Evolutionary conservation across 1,284 basidiomycete genomes (phyloP), one percentile per base, ranked within the genome.

Genomic region (Trichosporon sp.): DNA sequence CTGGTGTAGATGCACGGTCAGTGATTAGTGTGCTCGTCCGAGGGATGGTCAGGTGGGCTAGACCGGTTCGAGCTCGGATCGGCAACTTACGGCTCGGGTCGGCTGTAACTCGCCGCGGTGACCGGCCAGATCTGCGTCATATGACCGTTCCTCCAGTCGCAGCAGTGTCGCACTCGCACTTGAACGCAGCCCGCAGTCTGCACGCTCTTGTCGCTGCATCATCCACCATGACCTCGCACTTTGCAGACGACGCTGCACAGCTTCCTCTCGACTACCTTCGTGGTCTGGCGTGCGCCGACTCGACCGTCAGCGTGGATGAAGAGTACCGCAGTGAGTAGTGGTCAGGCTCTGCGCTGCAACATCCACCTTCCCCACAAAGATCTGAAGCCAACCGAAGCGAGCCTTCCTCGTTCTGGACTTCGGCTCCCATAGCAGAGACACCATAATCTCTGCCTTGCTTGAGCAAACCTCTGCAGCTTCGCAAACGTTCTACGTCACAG

Each of bases 181-280:
- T 36, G n/a, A 3, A 14, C 31, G 3, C 27, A 31, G 31, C 19
- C 58, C 9, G 32, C 34, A 33, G 34, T 33, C 46, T 23, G n/a
- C 25, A 5, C 25, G 1, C 13, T n/a, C 21, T 34, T 52, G 5
- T n/a, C 36, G 27, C 25, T 13, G 32, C 44, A 23, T n/a, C 46
- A 6, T n/a, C 25, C 49, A 59, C 46, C n/a, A 68, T 68, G 66
- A 59, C 63, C 36, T 61, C 64, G 71, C 91, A 93, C 80, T 86
- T 92, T 69, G 69, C 89, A 63, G 90, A 91, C 77, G 77, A 84
- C 2, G 82, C 90, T 4, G 81, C 86, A 34, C 82, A 85, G 14
- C 85, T 93, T 54, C 90, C 92, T 21, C 74, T 86, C 59, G 89
- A 93, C 73, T 87, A 89, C 2, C 85, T 95, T 31, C 80, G 83